A percentile compares a stretch with the other conserved stretches of the same genome.
Conservation (phyloP, 2,329 filamentous ascomycete species). For the Arachnopeziza araneosa region DNA sequence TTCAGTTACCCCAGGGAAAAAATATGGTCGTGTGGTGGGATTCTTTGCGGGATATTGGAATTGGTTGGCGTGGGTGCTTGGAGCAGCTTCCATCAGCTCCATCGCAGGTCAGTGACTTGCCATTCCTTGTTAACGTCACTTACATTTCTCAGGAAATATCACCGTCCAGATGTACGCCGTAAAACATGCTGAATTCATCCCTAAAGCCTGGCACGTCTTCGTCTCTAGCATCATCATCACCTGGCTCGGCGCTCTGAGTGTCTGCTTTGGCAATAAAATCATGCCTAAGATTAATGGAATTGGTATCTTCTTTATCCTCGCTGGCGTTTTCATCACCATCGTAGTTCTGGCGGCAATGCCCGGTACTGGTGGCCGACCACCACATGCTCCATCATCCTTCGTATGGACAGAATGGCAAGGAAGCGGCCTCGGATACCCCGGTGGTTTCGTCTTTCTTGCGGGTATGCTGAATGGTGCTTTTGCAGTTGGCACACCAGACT, state of each 20-base stretch:
- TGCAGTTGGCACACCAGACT: slow-evolving; percentile 59
- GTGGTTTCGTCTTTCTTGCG: slow-evolving; percentile 49
- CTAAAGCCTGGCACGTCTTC: slow-evolving; percentile 44
- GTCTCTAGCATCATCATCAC: slow-evolving; percentile 40
- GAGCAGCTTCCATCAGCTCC: not conserved
- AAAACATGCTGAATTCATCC: slow-evolving; percentile 38
- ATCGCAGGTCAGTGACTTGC: slow-evolving; percentile 4
- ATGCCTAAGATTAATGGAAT: slow-evolving; percentile 46
- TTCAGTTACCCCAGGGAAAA: slow-evolving; percentile 39
- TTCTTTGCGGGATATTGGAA: slow-evolving; percentile 51
- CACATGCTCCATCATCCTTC: slow-evolving; percentile 33
- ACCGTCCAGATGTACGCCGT: slow-evolving; percentile 43
- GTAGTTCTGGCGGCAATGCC: slow-evolving; percentile 52
- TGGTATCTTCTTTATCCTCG: slow-evolving; percentile 46
- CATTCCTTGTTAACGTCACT: not conserved
- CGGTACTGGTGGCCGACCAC: slow-evolving; percentile 14
- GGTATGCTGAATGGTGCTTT: slow-evolving; percentile 64
- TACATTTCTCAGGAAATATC: slow-evolving; percentile 32
- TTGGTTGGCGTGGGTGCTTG: slow-evolving; percentile 39
- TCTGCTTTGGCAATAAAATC: slow-evolving; percentile 47
- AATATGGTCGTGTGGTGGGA: slow-evolving; percentile 40
- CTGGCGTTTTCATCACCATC: slow-evolving; percentile 48
- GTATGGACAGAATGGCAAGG: slow-evolving; percentile 38
- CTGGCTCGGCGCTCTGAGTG: slow-evolving; percentile 37
- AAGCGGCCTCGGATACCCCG: slow-evolving; percentile 38